Conservation (phyloP, 2,329 filamentous ascomycete species). For the Waltergamsia citrina region DNA sequence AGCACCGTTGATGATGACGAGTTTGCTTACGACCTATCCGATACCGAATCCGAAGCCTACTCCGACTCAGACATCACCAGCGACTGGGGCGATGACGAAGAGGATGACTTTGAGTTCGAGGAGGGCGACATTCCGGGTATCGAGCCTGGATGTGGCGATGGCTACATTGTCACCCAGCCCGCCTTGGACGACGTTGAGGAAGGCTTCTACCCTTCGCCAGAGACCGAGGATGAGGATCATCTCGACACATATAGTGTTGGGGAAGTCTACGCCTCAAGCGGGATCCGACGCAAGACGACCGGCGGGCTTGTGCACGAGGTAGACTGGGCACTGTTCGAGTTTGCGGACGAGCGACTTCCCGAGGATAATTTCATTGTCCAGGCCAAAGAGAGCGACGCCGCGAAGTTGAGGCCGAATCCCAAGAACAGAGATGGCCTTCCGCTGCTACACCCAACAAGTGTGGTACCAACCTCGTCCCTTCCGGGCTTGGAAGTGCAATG, state of each 20-base stretch:
- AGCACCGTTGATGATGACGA: slow-evolving; percentile 46
- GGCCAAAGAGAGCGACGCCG: slow-evolving; percentile 8
- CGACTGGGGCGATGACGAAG: slow-evolving; percentile 37
- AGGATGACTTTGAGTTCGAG: slow-evolving; percentile 48
- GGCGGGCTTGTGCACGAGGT: slow-evolving; percentile 78
- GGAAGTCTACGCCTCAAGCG: slow-evolving; percentile 81
- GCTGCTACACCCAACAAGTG: slow-evolving; percentile 42
- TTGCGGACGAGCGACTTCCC: slow-evolving; percentile 62
- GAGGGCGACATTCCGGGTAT: slow-evolving; percentile 73
- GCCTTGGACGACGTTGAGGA: slow-evolving; percentile 80
- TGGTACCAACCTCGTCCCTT: slow-evolving; percentile 51
- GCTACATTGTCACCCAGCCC: slow-evolving; percentile 80
- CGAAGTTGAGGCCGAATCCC: slow-evolving; percentile 5
- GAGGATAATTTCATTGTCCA: slow-evolving; percentile 59
- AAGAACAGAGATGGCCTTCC: slow-evolving; percentile 18
- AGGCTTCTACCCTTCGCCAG: slow-evolving; percentile 69
- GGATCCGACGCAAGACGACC: slow-evolving; percentile 67
- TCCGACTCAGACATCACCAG: slow-evolving; percentile 44
- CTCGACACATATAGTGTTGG: slow-evolving; percentile 74
- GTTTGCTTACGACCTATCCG: slow-evolving; percentile 51
- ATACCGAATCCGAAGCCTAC: slow-evolving; percentile 45
- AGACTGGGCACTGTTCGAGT: slow-evolving; percentile 87
- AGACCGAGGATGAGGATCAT: slow-evolving; percentile 69
- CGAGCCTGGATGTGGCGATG: slow-evolving; percentile 63
- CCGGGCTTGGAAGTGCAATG: slow-evolving; percentile 77